A percentile compares a stretch with the other conserved stretches of the same genome.
phyloP scores from a whole-genome alignment of 352 stramenopile genomes.

The Pythium rhizo-oryzae region DNA sequence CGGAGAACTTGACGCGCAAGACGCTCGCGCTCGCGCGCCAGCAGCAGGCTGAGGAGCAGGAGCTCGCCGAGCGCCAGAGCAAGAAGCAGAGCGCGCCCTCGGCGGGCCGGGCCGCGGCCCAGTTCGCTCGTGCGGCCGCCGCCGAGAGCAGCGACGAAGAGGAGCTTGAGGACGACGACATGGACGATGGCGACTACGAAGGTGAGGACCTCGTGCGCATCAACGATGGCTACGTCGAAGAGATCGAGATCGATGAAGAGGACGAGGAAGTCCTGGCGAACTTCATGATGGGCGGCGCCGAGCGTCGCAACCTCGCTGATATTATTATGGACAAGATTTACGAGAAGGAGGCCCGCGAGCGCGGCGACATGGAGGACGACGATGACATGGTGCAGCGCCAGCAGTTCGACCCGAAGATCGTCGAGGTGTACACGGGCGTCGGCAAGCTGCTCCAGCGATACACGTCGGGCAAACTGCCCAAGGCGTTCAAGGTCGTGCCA shows the following conservation, averaged over 20 bases:
- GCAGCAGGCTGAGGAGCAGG: constrained; percentile 82
- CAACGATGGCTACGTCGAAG: constrained; percentile 92
- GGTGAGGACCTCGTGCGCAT: constrained; percentile 89
- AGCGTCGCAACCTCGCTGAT: constrained; percentile 95
- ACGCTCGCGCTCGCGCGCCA: constrained; percentile 75
- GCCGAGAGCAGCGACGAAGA: constrained; percentile 60
- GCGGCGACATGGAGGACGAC: constrained; percentile 79
- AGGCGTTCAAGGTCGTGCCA: constrained; percentile 99
- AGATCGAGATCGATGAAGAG: constrained; percentile 88
- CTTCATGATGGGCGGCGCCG: constrained; percentile 83
- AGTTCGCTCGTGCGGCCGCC: constrained; percentile 32
- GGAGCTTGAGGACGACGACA: constrained; percentile 77
- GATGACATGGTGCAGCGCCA: constrained; percentile 59
- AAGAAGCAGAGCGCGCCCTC: constrained; percentile 18
- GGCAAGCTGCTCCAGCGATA: constrained; percentile 97
- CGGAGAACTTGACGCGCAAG: constrained; percentile 80
- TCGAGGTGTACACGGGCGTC: constrained; percentile 99
- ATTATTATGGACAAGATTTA: constrained; percentile 99
- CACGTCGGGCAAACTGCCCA: constrained; percentile 98
- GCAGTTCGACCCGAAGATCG: constrained; percentile 94
- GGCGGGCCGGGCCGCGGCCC: constrained; percentile 15
- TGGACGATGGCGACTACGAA: constrained; percentile 88
- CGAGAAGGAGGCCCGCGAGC: constrained; percentile 92
- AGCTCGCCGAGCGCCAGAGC: constrained; percentile 45
- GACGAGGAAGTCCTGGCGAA: constrained; percentile 87